phyloP scores from a whole-genome alignment of 2,329 filamentous ascomycete species.

The Pyrenochaeta sp. region DNA sequence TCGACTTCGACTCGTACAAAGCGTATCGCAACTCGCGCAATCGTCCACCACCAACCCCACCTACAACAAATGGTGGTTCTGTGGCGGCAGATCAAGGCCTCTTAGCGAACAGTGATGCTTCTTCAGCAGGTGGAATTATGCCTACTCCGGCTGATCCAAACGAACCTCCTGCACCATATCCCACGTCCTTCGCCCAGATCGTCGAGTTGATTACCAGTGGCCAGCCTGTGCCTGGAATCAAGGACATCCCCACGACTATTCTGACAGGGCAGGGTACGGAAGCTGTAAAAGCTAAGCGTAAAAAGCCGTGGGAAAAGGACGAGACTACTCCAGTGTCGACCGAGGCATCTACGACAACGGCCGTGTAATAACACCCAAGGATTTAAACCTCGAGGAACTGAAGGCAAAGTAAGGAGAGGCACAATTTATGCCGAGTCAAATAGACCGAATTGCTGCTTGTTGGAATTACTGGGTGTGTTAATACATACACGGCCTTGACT shows the following conservation, averaged over 20 bases:
- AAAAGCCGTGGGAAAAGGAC: constrained; percentile 83
- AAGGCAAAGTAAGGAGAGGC: no score
- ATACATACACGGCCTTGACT: no score
- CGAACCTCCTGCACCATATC: constrained; percentile 70
- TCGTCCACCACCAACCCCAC: constrained; percentile 27
- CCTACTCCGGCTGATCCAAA: constrained; percentile 28
- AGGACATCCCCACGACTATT: constrained; percentile 82
- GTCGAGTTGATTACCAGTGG: constrained; percentile 84
- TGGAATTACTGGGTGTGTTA: no score
- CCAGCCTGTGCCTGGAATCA: constrained; percentile 84
- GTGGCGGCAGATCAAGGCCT: constrained; percentile 14
- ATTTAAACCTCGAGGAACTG: no score
- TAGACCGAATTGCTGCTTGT: no score
- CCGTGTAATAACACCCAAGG: no score
- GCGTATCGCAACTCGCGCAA: constrained; percentile 60
- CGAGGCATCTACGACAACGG: no score
- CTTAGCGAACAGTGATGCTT: constrained; percentile 16
- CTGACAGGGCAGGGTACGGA: constrained; percentile 71
- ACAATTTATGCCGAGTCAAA: no score
- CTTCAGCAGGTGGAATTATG: constrained; percentile 32
- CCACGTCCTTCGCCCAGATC: constrained; percentile 83
- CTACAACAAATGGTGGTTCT: constrained; percentile 24
- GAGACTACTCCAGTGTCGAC: no score
- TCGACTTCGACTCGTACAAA: constrained; percentile 74
- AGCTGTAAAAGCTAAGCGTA: constrained; percentile 60